A percentile compares a stretch with the other conserved stretches of the same genome.
phyloP scores from a whole-genome alignment of 257 asterid species.

The Gardenia jasminoides region DNA sequence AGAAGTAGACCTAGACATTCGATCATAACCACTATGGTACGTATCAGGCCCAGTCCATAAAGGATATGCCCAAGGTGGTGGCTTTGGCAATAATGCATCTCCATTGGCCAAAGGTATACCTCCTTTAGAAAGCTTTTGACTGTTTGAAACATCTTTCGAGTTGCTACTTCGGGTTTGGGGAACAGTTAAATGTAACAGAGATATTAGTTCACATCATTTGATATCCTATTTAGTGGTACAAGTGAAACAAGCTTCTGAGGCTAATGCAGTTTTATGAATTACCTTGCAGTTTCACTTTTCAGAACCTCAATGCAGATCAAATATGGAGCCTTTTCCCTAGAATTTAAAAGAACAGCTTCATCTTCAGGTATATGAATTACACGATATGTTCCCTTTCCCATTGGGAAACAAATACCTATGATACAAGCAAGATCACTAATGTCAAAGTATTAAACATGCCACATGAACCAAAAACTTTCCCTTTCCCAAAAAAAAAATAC shows the following conservation, averaged over 20 bases:
- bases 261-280: slow-evolving; percentile 17
- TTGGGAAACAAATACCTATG: slow-evolving; percentile 88
- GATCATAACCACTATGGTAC: slow-evolving; percentile 73
- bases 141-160: slow-evolving; percentile 59
- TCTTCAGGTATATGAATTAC: slow-evolving; percentile 97
- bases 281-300: slow-evolving; percentile 85
- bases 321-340: slow-evolving; percentile 99
- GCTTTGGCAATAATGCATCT: slow-evolving; percentile 89
- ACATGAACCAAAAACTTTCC: not conserved
- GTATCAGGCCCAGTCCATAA: slow-evolving; percentile 75
- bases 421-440: slow-evolving; percentile 27
- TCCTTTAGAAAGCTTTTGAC: slow-evolving; percentile 92
- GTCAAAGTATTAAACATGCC: slow-evolving; percentile 13
- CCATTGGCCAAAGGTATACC: slow-evolving; percentile 99
- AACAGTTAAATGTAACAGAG: slow-evolving; percentile 24
- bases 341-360: slow-evolving; percentile 96
- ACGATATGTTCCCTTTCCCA: slow-evolving; percentile 95
- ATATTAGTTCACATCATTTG: slow-evolving; percentile 14
- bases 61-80: slow-evolving; percentile 99
- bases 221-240: not conserved
- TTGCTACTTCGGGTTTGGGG: slow-evolving; percentile 43
- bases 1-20: slow-evolving; percentile 90
- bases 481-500: not conserved
- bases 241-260: slow-evolving; percentile 7
- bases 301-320: slow-evolving; percentile 91